Conservation (phyloP, 1,284 basidiomycete genomes). For the Peniophora sp. region DNA sequence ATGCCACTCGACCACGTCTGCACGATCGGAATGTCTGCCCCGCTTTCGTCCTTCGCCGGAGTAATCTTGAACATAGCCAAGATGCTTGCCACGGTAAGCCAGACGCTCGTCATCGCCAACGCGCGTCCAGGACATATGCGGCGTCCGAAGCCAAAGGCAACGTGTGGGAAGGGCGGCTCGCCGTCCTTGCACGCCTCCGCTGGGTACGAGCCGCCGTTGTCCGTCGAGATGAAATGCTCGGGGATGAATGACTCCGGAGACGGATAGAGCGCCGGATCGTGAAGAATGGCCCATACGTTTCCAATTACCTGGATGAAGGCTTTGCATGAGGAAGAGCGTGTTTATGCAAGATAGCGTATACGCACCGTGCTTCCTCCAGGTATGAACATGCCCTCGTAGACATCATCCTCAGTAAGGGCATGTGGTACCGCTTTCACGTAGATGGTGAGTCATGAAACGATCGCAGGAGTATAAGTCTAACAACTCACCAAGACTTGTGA, state of each 20-base stretch:
- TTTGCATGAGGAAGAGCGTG: no score
- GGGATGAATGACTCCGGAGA: neutral
- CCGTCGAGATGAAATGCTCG: neutral
- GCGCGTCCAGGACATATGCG: neutral
- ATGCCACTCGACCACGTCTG: conserved; percentile 15
- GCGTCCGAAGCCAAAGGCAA: neutral
- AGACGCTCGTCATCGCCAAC: neutral
- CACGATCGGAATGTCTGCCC: conserved; percentile 16
- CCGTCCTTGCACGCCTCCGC: conserved; percentile 1
- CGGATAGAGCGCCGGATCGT: neutral
- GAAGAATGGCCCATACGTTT: neutral
- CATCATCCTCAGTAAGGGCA: neutral
- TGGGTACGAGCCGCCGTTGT: neutral
- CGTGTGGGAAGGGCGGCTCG: conserved; percentile 1
- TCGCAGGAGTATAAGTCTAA: neutral
- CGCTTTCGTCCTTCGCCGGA: conserved; percentile 17
- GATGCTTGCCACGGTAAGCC: neutral
- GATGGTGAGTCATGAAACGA: conserved; percentile 6
- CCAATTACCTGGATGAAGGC: neutral
- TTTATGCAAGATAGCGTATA: neutral
- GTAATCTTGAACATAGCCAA: conserved; percentile 1
- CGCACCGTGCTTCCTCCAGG: conserved; percentile 15
- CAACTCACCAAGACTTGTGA: neutral
- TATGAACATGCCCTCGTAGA: neutral
- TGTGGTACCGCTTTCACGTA: neutral